These are phyloP conservation scores for Samsoniella hepiali DNA, from an alignment of 2,329 filamentous ascomycete genomes.

Conservation along the genomic window DNA sequence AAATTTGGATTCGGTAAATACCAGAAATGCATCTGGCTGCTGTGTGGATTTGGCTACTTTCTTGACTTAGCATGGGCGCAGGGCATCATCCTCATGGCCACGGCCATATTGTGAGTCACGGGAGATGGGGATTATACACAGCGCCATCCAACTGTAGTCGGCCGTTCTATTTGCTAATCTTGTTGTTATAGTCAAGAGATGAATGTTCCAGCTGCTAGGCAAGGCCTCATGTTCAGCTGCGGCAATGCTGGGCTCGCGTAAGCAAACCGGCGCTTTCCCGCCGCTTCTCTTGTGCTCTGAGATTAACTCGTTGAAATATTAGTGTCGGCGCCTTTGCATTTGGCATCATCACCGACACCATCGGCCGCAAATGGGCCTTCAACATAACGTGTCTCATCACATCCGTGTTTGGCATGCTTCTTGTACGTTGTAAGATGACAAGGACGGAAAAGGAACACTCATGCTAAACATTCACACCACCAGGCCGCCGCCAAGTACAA, in stretches of 20 bases:
- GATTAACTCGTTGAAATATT: background rate
- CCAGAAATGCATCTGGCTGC: constrained; percentile 43
- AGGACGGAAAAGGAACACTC: background rate
- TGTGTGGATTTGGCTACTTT: constrained; percentile 47
- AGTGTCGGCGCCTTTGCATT: constrained; percentile 10
- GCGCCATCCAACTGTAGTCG: background rate
- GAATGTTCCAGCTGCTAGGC: background rate
- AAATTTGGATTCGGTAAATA: constrained; percentile 44
- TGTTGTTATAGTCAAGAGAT: constrained; percentile 4
- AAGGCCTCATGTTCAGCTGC: constrained; percentile 17
- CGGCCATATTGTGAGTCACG: constrained; percentile 8
- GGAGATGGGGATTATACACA: background rate
- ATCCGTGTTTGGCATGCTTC: constrained; percentile 43
- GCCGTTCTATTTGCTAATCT: background rate
- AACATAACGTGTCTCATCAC: constrained; percentile 49
- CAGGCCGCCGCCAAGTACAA: constrained; percentile 14
- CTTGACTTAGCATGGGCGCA: constrained; percentile 52
- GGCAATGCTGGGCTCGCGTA: constrained; percentile 12
- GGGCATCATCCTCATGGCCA: constrained; percentile 45
- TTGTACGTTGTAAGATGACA: background rate
- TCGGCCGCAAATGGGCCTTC: constrained; percentile 45
- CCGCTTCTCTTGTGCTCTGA: background rate
- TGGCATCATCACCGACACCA: constrained; percentile 14
- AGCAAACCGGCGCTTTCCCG: background rate
- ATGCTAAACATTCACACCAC: background rate